Conservation (phyloP, 768 basidiomycete species). For the Pleurotus tuber-regium region DNA sequence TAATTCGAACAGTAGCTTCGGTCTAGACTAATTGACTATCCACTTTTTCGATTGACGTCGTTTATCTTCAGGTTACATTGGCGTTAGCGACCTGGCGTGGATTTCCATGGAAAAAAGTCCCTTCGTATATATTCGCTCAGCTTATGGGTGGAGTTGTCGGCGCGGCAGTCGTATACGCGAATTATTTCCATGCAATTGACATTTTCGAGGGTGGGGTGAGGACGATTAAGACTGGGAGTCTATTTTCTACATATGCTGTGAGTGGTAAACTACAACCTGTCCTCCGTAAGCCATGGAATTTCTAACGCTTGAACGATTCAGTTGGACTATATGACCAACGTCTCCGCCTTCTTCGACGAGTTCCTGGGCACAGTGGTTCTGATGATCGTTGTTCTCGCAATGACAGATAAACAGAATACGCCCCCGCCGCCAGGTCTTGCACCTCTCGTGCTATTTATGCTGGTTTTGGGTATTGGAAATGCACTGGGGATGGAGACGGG, state of each 20-base stretch:
- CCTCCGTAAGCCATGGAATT: too few relatives aligned
- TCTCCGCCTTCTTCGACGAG: slow-evolving; percentile 45
- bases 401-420: slow-evolving; percentile 51
- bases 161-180: slow-evolving; percentile 59
- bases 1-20: slow-evolving; percentile 17
- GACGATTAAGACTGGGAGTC: slow-evolving; percentile 51
- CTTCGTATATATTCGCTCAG: slow-evolving; percentile 63
- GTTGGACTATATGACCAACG: slow-evolving; percentile 37
- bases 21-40: slow-evolving; percentile 3
- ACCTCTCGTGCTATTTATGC: slow-evolving; percentile 55
- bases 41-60: too few relatives aligned
- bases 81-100: slow-evolving; percentile 64
- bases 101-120: slow-evolving; percentile 83
- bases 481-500: slow-evolving; percentile 66
- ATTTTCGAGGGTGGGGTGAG: slow-evolving; percentile 58
- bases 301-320: too few relatives aligned
- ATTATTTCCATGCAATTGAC: slow-evolving; percentile 70
- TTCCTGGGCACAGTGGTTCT: slow-evolving; percentile 61
- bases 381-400: slow-evolving; percentile 51
- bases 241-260: slow-evolving; percentile 63
- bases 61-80: slow-evolving; percentile 58
- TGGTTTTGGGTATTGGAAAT: slow-evolving; percentile 55
- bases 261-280: too few relatives aligned
- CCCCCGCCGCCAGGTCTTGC: slow-evolving; percentile 49
- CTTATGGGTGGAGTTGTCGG: slow-evolving; percentile 63